phyloP scores from a whole-genome alignment of 179 eudicot species.

The Pouteria campechiana region DNA sequence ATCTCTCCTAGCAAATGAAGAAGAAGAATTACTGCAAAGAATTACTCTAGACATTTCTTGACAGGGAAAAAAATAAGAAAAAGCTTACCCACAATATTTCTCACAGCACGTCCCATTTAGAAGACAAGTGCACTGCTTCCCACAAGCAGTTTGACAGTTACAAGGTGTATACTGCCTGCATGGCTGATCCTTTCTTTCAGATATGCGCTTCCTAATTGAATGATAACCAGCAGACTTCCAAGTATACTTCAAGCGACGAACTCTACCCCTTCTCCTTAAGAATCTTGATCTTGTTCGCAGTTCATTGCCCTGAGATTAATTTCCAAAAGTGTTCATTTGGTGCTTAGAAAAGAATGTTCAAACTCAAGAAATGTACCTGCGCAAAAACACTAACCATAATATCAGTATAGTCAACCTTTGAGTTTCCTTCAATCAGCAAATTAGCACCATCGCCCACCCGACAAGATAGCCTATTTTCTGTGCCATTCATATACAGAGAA shows the following conservation, averaged over 20 bases:
- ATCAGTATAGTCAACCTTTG: conserved; percentile 43
- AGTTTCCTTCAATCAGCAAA: conserved; percentile 16
- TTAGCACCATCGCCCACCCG: conserved; percentile 43
- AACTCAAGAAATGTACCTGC: too few relatives aligned
- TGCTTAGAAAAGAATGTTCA: too few relatives aligned
- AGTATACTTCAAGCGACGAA: conserved; percentile 87
- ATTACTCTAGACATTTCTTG: too few relatives aligned
- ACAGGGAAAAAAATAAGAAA: not conserved
- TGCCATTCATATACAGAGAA: conserved; percentile 48
- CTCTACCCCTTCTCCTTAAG: conserved; percentile 87
- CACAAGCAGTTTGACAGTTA: conserved; percentile 84
- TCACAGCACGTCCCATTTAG: conserved; percentile 92
- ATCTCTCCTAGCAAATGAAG: too few relatives aligned
- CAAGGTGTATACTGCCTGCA: conserved; percentile 93
- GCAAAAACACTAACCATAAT: conserved; percentile 30
- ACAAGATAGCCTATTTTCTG: conserved; percentile 39
- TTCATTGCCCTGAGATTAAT: conserved; percentile 49
- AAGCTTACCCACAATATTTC: conserved; percentile 91
- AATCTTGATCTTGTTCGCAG: conserved; percentile 77
- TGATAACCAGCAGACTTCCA: conserved; percentile 92
- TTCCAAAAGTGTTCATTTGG: not conserved
- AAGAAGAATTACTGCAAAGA: too few relatives aligned
- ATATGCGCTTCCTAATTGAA: conserved; percentile 75
- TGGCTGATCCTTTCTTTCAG: conserved; percentile 88
- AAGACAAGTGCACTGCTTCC: conserved; percentile 85